Evolutionary conservation across 192 early-diverging fungal genomes (phyloP), one percentile per base, ranked within the genome.

Genomic region (Chytriomyces hyalinus): DNA sequence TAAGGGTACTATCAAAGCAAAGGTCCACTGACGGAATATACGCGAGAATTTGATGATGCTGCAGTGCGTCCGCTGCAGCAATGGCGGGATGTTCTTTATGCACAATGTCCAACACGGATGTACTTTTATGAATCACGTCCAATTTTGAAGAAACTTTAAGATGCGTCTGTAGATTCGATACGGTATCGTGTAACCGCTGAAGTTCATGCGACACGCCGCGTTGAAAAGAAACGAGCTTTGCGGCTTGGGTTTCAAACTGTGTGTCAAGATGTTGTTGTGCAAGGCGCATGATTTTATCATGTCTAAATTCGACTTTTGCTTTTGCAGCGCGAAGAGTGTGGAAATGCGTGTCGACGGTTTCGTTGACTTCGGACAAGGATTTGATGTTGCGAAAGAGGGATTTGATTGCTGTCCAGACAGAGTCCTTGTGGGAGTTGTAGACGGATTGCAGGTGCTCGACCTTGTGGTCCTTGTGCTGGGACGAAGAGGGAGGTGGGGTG

Each of bases 401-500:
- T 45, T 77, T 49, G 24, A 61, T 66, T 26, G 36, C 22, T 28
- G 7, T n/a, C 11, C 57, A 24, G 22, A 83, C 44, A 6, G 44
- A 46, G 15, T 50, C 57, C 6, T 63, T 67, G 44, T 73, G 74
- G 13, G 20, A 20, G 0, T 76, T 61, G 46, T 81, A 81, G 13
- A 81, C 74, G 6, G 63, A 20, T 36, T 78, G 79, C 53, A 81
- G 48, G 63, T 80, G 78, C 17, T 71, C 70, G 48, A 83, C 62
- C 10, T 47, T 15, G n/a, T 81, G 79, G 11, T 77, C 62, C 51
- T 78, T 68, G 68, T 84, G 82, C 78, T 84, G 51, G 6, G 70
- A 36, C 0, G 36, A 36, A 36, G 36, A 36, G 36, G 36, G 36
- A 36, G 1, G 36, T 36, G 36, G 36, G 36, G 36, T 36, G 36